phyloP scores from a whole-genome alignment of 1,284 basidiomycete species.

The Rhizoctonia solani region DNA sequence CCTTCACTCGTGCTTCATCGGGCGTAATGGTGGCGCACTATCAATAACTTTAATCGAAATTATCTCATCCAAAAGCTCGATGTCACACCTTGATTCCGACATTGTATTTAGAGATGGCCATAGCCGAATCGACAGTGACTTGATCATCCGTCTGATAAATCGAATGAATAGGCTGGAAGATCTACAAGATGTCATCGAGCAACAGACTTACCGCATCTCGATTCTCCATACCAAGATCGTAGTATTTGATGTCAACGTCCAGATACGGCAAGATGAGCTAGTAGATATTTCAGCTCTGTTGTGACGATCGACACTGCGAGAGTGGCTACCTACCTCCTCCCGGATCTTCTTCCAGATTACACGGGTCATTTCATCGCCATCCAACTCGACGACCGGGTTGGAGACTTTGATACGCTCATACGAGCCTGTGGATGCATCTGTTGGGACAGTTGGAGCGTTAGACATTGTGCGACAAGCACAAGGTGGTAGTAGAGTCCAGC shows the following conservation, averaged over 20 bases:
- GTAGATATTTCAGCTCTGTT: neutral
- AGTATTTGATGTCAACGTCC: slow-evolving; percentile 97
- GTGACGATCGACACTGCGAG: neutral
- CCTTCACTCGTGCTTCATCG: slow-evolving; percentile 88
- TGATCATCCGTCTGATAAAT: slow-evolving; percentile 81
- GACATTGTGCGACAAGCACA: neutral
- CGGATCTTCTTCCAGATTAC: slow-evolving; percentile 99
- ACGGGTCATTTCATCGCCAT: slow-evolving; percentile 96
- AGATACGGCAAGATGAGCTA: slow-evolving; percentile 95
- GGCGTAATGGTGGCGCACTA: slow-evolving; percentile 97
- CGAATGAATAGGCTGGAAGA: neutral
- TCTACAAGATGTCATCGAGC: too few species aligned
- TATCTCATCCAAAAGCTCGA: neutral
- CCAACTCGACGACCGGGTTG: slow-evolving; percentile 95
- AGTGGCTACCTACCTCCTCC: slow-evolving; percentile 69
- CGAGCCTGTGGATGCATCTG: slow-evolving; percentile 21
- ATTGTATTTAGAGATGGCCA: slow-evolving; percentile 87
- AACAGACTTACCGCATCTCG: slow-evolving; percentile 78
- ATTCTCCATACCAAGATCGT: slow-evolving; percentile 91
- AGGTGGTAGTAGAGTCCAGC: neutral
- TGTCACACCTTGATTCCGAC: slow-evolving; percentile 82
- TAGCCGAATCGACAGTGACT: slow-evolving; percentile 91
- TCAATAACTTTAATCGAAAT: slow-evolving; percentile 29
- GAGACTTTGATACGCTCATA: slow-evolving; percentile 67
- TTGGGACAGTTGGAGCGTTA: neutral